Percentiles rank a stretch among this genome's conserved stretches.
phyloP scores from a whole-genome alignment of 129 eudicot genomes.

The Kitagawia praeruptora region DNA sequence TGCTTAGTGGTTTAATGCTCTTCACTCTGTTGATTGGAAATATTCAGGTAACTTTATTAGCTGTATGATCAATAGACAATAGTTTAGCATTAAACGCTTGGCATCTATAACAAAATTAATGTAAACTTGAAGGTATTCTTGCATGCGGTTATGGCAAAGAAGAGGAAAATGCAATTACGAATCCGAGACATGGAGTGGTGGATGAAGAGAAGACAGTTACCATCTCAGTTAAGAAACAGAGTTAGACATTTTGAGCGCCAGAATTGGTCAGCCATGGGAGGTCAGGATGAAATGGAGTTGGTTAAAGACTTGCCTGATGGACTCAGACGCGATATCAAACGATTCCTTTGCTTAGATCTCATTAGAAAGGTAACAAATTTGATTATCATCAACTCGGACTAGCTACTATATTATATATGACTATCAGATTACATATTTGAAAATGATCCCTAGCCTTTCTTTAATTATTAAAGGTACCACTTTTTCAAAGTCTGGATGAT shows the following conservation, averaged over 20 bases:
- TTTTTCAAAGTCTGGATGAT: slow-evolving; percentile 78
- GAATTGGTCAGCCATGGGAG: slow-evolving; percentile 74
- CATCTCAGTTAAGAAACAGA: slow-evolving; percentile 67
- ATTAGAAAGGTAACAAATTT: slow-evolving; percentile 50
- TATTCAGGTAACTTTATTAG: slow-evolving; percentile 55
- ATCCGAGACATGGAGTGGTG: slow-evolving; percentile 97
- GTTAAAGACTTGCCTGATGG: slow-evolving; percentile 89
- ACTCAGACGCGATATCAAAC: slow-evolving; percentile 92
- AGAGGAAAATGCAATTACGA: slow-evolving; percentile 88
- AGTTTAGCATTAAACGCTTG: neutral
- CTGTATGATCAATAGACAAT: neutral
- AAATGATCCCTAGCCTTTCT: neutral
- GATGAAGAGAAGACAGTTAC: slow-evolving; percentile 91
- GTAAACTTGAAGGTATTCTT: slow-evolving; percentile 54
- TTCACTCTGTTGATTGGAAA: slow-evolving; percentile 86
- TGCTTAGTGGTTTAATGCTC: slow-evolving; percentile 76
- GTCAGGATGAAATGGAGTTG: slow-evolving; percentile 84
- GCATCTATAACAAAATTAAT: neutral
- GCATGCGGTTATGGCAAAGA: slow-evolving; percentile 90
- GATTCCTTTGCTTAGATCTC: slow-evolving; percentile 79
- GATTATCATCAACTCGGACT: neutral
- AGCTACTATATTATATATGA: neutral
- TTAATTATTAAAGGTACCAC: slow-evolving; percentile 46
- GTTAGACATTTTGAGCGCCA: slow-evolving; percentile 81
- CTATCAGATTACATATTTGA: neutral